Percentiles rank a stretch among this genome's conserved stretches.
These are phyloP conservation scores for Apiospora sp. DNA, from an alignment of 2,329 filamentous ascomycete genomes.

Conservation along the genomic window DNA sequence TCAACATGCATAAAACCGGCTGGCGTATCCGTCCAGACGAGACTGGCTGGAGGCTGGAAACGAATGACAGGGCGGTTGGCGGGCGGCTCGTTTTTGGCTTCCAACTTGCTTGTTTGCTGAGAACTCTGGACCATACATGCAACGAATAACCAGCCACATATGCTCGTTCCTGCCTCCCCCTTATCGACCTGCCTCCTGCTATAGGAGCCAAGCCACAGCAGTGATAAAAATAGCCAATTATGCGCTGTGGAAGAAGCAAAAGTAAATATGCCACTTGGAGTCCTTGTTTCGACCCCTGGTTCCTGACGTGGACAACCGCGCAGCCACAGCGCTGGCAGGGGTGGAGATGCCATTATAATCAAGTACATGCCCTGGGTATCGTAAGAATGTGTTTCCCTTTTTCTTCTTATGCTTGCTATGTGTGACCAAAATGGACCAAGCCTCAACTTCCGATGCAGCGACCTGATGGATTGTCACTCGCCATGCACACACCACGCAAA, in stretches of 20 bases:
- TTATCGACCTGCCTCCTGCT: background rate
- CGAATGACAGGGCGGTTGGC: background rate
- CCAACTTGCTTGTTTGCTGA: background rate
- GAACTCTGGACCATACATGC: background rate
- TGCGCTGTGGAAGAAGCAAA: background rate
- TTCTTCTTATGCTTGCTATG: background rate
- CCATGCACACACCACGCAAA: background rate
- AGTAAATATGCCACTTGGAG: background rate
- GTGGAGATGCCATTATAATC: background rate
- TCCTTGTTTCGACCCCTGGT: conserved; percentile 7
- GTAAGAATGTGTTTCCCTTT: background rate
- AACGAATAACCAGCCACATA: background rate
- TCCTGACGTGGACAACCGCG: conserved; percentile 1
- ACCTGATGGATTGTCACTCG: background rate
- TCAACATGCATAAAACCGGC: too few species aligned
- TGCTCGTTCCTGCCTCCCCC: background rate
- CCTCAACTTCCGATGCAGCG: background rate
- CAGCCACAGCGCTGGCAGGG: background rate
- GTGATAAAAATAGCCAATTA: background rate
- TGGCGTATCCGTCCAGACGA: too few species aligned
- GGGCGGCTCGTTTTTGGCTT: background rate
- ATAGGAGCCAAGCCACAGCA: background rate
- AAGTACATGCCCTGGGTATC: conserved; percentile 6
- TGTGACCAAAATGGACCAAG: background rate
- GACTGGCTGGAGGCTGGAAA: background rate